These are phyloP conservation scores for Fusarium pseudograminearum DNA, from an alignment of 2,329 filamentous ascomycete genomes.

Conservation along the genomic window DNA sequence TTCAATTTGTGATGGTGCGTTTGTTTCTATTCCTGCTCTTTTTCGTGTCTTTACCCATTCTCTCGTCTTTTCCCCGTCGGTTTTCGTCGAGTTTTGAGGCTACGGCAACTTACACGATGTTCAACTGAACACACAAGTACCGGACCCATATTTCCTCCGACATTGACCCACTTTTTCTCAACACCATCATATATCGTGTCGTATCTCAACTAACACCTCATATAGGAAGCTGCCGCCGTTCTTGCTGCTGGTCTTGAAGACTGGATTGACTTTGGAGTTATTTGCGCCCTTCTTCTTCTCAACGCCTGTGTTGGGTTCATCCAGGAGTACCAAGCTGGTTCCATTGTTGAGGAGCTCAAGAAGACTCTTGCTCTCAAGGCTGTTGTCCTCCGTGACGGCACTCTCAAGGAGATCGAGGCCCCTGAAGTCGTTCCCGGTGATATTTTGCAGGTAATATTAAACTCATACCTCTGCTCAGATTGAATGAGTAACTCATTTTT, in stretches of 20 bases:
- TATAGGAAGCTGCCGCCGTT: conserved; percentile 74
- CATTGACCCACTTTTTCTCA: not conserved
- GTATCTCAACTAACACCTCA: not conserved
- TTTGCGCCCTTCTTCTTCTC: conserved; percentile 83
- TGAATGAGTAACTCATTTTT: too few relatives aligned
- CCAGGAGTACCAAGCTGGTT: conserved; percentile 84
- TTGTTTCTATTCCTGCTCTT: too few relatives aligned
- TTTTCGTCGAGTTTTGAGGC: not conserved
- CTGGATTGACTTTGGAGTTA: conserved; percentile 95
- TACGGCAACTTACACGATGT: not conserved
- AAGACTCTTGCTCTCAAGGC: conserved; percentile 91
- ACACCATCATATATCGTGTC: not conserved
- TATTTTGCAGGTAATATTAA: conserved; percentile 89
- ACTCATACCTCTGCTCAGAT: too few relatives aligned
- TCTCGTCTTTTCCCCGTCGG: too few relatives aligned
- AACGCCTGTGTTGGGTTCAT: conserved; percentile 89
- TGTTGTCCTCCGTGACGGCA: conserved; percentile 83
- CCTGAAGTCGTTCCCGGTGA: conserved; percentile 89
- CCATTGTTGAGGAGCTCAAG: conserved; percentile 90
- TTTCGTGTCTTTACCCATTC: too few relatives aligned
- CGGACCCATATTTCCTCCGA: too few relatives aligned
- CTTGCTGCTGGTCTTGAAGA: conserved; percentile 86
- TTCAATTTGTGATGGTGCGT: conserved; percentile 86
- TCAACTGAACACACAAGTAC: too few relatives aligned
- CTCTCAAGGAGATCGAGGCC: conserved; percentile 82